Evolutionary conservation across 148 eudicot species (phyloP), one percentile per base, ranked within the genome.

Genomic region (Rhododendron simsii): DNA sequence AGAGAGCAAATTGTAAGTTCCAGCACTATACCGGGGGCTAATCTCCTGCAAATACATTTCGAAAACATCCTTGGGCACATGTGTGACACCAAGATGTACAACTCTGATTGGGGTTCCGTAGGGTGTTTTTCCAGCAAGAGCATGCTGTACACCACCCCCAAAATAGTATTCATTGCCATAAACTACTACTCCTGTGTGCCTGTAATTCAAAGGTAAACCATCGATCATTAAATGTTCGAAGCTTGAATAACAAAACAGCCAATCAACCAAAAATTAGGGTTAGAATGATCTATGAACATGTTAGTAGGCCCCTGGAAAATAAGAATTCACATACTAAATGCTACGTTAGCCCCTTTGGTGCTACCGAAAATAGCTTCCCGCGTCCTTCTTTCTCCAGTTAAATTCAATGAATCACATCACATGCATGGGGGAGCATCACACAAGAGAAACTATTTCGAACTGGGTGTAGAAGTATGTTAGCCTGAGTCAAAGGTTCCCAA

Each of bases 131-230:
- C 98, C 99, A 83, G 90, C 96, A 18, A 91, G 89, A 78, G 75
- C 81, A 73, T 94, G 93, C 79, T 98, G 98, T 86, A 98, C 93
- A 84, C 99, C 99, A 82, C 97, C 98, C 57, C 99, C 98, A 83
- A 94, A 98, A 83, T 88, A 98, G 88, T 98, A 98, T 88, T 98
- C 99, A 7, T 91, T 92, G 6, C 98, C 99, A 37, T 95, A 98
- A 53, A 94, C 99, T 59, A 95, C 99, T 61, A 98, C 79, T 82
- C 99, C 99, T 0, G 99, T 98, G 89, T 98, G 98, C 99, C 99
- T 98, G 88, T 12, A 39, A 59, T 28, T 80, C 51, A 18, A 83
- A 53, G 28, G 23, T 5, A 21, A 59, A 14, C 5, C 51, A 81
- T 81, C 5, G 7, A 59, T 41, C 11, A 23, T 10, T 20, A 37